A percentile compares a stretch with the other conserved stretches of the same genome.
Conservation (phyloP, 2,329 filamentous ascomycete genomes). For the Fusarium temperatum region DNA sequence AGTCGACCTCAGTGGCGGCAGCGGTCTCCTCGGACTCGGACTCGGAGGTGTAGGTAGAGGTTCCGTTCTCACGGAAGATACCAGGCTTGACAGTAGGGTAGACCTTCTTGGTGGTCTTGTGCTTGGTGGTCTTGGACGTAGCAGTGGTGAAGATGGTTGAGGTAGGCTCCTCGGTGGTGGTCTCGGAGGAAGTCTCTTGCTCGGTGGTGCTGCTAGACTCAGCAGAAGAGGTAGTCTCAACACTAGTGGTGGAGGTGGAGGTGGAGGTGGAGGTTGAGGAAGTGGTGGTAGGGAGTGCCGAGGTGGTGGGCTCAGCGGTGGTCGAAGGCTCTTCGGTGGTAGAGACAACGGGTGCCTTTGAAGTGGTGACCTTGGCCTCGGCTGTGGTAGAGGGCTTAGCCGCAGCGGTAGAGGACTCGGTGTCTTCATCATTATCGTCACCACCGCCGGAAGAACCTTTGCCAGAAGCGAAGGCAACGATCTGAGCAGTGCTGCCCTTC, state of each 20-base stretch:
- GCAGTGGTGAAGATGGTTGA: slow-evolving; percentile 42
- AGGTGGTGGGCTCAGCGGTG: slow-evolving; percentile 25
- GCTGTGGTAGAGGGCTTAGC: slow-evolving; percentile 38
- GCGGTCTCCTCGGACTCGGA: slow-evolving; percentile 26
- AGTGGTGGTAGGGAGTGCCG: slow-evolving; percentile 25
- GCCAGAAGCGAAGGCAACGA: slow-evolving; percentile 67
- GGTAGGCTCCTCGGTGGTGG: slow-evolving; percentile 24
- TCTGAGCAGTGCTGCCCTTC: slow-evolving; percentile 70
- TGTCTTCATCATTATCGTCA: slow-evolving; percentile 27
- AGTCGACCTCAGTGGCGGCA: slow-evolving; percentile 37
- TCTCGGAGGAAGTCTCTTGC: slow-evolving; percentile 10
- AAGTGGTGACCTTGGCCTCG: slow-evolving; percentile 25
- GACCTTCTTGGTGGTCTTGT: slow-evolving; percentile 28
- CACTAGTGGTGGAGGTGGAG: slow-evolving; percentile 23
- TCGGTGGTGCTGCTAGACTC: slow-evolving; percentile 18
- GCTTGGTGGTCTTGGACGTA: slow-evolving; percentile 23
- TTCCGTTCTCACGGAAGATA: slow-evolving; percentile 65
- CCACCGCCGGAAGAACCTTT: slow-evolving; percentile 43
- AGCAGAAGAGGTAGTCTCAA: slow-evolving; percentile 22
- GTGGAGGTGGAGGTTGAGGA: slow-evolving; percentile 22
- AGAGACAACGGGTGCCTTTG: slow-evolving; percentile 14
- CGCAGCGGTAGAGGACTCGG: slow-evolving; percentile 19
- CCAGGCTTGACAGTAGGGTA: slow-evolving; percentile 48
- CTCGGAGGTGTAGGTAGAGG: slow-evolving; percentile 34
- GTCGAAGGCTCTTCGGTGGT: slow-evolving; percentile 36